Evolutionary conservation across 257 asterid genomes (phyloP).

Genomic region (Capsicum chinense): DNA sequence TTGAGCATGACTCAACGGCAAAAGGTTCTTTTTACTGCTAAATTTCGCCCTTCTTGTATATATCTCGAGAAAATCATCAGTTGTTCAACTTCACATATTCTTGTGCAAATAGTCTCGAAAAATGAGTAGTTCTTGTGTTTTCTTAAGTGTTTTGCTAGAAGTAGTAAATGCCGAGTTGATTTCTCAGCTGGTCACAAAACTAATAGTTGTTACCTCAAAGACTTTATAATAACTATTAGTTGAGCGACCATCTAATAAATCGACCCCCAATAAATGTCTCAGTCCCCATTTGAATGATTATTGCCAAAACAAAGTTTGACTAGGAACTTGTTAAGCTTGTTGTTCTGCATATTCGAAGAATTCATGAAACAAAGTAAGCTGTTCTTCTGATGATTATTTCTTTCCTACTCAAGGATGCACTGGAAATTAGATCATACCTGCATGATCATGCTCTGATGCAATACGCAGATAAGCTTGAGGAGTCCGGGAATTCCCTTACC

Average conservation of each 20-base stretch:
- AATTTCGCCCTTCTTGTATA: not conserved
- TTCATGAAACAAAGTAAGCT: not conserved
- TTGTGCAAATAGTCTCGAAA: not conserved
- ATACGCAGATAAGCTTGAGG: slow-evolving; percentile 68
- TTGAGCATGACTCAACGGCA: slow-evolving; percentile 68
- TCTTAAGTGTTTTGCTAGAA: not conserved
- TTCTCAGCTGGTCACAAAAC: not conserved
- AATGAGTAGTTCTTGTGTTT: not conserved
- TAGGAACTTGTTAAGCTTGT: slow-evolving; percentile 14
- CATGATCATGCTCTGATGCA: slow-evolving; percentile 73
- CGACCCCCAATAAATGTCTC: not conserved
- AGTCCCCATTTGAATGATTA: not conserved
- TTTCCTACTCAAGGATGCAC: slow-evolving; percentile 59
- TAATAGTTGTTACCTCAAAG: too few species aligned
- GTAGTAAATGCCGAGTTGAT: not conserved
- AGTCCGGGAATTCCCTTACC: slow-evolving; percentile 54
- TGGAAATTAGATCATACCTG: slow-evolving; percentile 77
- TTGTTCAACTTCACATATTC: not conserved
- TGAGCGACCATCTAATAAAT: not conserved
- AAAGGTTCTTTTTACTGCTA: slow-evolving; percentile 53
- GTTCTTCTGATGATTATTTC: slow-evolving; percentile 14
- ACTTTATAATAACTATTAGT: not conserved
- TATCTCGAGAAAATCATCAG: not conserved
- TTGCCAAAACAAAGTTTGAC: not conserved
- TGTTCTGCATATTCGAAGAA: not conserved